These are phyloP conservation scores for Herpetospermum pedunculosum DNA, from an alignment of 306 rosid genomes.

Conservation along the genomic window DNA sequence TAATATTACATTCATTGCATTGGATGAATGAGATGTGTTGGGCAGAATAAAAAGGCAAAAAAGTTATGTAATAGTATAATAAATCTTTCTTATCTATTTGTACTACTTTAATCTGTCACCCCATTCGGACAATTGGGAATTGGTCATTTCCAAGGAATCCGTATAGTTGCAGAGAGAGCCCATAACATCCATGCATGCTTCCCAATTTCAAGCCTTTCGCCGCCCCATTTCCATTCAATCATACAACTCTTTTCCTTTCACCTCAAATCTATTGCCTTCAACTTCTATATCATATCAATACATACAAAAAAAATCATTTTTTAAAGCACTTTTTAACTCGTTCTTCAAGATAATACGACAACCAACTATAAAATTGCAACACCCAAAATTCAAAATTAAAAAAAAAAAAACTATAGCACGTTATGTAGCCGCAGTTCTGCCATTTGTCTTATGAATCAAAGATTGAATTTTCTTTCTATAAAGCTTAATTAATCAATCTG, in stretches of 20 bases:
- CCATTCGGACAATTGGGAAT: background rate
- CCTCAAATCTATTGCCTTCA: background rate
- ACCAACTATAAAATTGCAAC: background rate
- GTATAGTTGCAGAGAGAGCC: slow-evolving; percentile 10
- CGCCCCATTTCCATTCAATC: slow-evolving; percentile 6
- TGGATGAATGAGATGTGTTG: no score
- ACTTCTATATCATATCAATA: background rate
- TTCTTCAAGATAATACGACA: background rate
- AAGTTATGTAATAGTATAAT: background rate
- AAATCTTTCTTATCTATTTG: no score
- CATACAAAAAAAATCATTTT: background rate
- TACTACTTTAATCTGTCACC: background rate
- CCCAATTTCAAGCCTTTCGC: slow-evolving; percentile 2
- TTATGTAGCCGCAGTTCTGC: slow-evolving; percentile 6
- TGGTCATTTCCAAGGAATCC: slow-evolving; percentile 18
- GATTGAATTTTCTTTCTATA: background rate
- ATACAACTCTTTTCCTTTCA: background rate
- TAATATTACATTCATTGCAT: no score
- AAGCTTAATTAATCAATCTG: background rate
- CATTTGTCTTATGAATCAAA: background rate
- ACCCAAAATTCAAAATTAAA: background rate
- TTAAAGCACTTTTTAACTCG: background rate
- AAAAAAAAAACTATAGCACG: background rate
- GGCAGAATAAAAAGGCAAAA: background rate
- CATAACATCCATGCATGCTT: slow-evolving; percentile 15